Conservation (phyloP, 2,329 filamentous ascomycete genomes). For the Talaromyces sp. region DNA sequence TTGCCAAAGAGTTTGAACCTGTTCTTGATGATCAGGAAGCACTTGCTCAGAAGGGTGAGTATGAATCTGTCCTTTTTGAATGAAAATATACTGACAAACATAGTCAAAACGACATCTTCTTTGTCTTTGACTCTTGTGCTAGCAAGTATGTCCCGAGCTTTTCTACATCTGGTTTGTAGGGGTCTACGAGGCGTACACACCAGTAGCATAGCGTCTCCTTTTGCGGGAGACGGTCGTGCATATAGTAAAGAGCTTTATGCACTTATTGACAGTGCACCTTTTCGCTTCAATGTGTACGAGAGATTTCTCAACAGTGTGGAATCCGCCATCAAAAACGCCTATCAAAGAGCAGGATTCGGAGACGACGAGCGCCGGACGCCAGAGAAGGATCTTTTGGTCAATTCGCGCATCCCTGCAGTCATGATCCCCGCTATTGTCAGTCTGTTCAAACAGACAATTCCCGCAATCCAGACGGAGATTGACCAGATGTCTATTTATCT, state of each 20-base stretch:
- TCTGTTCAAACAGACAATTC: constrained; percentile 53
- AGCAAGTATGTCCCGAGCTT: constrained; percentile 70
- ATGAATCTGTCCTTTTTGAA: background rate
- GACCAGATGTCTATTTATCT: constrained; percentile 71
- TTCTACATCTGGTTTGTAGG: constrained; percentile 67
- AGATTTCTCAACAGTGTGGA: constrained; percentile 65
- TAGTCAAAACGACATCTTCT: constrained; percentile 40
- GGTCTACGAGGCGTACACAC: constrained; percentile 59
- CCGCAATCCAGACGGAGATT: constrained; percentile 57
- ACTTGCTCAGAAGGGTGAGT: constrained; percentile 39
- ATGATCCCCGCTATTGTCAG: constrained; percentile 50
- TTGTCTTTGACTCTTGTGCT: constrained; percentile 60
- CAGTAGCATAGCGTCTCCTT: constrained; percentile 40
- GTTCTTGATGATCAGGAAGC: constrained; percentile 35
- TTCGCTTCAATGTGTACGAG: constrained; percentile 63
- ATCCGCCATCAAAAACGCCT: constrained; percentile 62
- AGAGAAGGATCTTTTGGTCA: constrained; percentile 56
- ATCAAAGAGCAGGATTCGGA: constrained; percentile 46
- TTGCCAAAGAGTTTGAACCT: constrained; percentile 42
- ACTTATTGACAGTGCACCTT: constrained; percentile 51
- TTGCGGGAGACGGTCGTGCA: constrained; percentile 39
- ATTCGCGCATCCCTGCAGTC: constrained; percentile 52
- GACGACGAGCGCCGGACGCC: constrained; percentile 48
- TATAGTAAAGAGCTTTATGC: constrained; percentile 57
- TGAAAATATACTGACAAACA: background rate